A percentile compares a stretch with the other conserved stretches of the same genome.
Evolutionary conservation across 345 rosid genomes (phyloP).

Genomic region (Rubroshorea leprosula): DNA sequence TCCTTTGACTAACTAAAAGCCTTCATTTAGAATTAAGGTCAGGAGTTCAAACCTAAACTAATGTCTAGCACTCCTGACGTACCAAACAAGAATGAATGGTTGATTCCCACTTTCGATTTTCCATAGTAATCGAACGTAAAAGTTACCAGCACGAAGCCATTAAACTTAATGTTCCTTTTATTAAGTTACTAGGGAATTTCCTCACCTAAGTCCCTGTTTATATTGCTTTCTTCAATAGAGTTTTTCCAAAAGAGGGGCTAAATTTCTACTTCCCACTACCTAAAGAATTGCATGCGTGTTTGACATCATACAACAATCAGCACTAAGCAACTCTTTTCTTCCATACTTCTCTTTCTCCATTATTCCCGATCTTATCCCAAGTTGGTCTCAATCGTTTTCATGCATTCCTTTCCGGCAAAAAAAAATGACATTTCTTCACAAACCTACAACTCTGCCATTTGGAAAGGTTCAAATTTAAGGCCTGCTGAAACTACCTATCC

Average conservation of each 20-base stretch:
- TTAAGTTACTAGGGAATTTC: neutral
- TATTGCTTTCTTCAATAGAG: conserved; percentile 2
- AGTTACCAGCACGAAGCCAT: no score
- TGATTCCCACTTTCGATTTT: no score
- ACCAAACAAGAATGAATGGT: no score
- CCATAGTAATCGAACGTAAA: no score
- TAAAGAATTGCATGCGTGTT: conserved; percentile 13
- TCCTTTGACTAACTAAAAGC: no score
- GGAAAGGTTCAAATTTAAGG: neutral
- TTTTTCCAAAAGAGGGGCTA: conserved; percentile 11
- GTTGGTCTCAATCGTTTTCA: conserved; percentile 14
- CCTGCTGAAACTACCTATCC: conserved; percentile 1
- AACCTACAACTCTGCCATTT: conserved; percentile 5
- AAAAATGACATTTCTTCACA: neutral
- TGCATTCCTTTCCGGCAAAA: neutral
- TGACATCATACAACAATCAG: conserved; percentile 13
- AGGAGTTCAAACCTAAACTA: no score
- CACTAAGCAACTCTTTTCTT: conserved; percentile 9
- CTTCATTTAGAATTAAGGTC: no score
- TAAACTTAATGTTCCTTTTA: neutral
- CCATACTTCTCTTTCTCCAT: neutral
- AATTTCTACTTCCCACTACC: conserved; percentile 1
- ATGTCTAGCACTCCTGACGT: no score
- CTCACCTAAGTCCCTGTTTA: neutral
- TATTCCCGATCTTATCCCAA: conserved; percentile 3